A percentile compares a stretch with the other conserved stretches of the same genome.
Evolutionary conservation across 371 early-diverging fungal genomes (phyloP).

Genomic region (Chytridiales sp.): DNA sequence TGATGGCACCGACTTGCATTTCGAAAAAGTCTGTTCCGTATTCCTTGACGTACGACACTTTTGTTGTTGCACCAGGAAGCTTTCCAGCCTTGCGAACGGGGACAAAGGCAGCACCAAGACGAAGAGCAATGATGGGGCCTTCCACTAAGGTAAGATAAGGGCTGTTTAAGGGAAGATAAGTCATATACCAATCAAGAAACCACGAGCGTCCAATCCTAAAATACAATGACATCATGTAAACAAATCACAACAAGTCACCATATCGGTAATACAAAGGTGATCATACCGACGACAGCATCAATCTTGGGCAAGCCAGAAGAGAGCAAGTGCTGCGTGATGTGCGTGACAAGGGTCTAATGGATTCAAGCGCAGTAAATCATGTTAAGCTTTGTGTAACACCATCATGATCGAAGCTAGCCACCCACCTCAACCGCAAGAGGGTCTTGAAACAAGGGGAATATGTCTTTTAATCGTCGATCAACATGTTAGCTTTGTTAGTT

Average conservation of each 20-base stretch:
- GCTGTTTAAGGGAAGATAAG: no score
- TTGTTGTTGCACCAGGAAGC: conserved; percentile 78
- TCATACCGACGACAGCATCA: conserved; percentile 79
- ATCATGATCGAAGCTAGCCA: no score
- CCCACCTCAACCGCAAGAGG: conserved; percentile 83
- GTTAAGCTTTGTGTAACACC: not conserved
- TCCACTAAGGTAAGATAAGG: not conserved
- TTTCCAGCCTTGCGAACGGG: conserved; percentile 97
- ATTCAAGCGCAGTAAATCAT: not conserved
- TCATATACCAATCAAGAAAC: conserved; percentile 75
- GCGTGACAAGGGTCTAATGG: conserved; percentile 65
- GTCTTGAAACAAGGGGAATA: conserved; percentile 95
- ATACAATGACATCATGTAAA: not conserved
- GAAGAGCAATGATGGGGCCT: conserved; percentile 79
- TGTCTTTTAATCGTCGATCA: conserved; percentile 53
- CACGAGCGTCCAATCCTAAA: conserved; percentile 60
- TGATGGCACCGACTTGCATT: conserved; percentile 80
- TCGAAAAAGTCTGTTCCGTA: conserved; percentile 95
- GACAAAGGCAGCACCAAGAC: conserved; percentile 87
- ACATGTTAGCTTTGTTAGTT: not conserved
- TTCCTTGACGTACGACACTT: conserved; percentile 85
- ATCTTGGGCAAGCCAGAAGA: conserved; percentile 63
- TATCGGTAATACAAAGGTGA: not conserved
- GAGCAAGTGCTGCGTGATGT: conserved; percentile 81
- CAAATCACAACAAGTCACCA: conserved; percentile 52